These are phyloP conservation scores for Phytophthora crassamura DNA, from an alignment of 352 stramenopile species.

Conservation along the genomic window DNA sequence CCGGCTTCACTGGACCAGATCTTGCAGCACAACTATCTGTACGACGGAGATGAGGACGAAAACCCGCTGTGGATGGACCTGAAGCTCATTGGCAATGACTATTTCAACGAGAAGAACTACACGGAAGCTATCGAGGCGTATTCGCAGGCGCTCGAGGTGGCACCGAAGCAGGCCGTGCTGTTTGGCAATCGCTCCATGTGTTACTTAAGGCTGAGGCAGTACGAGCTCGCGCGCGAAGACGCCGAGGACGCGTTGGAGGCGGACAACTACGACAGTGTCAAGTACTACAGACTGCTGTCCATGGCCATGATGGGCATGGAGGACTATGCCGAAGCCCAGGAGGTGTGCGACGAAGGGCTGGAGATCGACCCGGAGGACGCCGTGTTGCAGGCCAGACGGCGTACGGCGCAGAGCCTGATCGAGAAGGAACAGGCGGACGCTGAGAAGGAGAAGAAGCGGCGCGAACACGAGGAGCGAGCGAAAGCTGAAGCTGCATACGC, in stretches of 20 bases:
- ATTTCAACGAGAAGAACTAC: constrained; percentile 45
- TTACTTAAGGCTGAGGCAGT: constrained; percentile 38
- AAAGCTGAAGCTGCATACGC: constrained; percentile 27
- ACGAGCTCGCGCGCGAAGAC: constrained; percentile 39
- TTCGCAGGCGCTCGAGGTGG: constrained; percentile 33
- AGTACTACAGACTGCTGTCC: constrained; percentile 47
- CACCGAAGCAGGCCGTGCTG: constrained; percentile 38
- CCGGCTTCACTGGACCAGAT: constrained; percentile 31
- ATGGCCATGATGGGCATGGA: constrained; percentile 46
- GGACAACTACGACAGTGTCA: constrained; percentile 36
- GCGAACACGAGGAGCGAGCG: constrained; percentile 27
- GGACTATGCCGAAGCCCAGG: constrained; percentile 39
- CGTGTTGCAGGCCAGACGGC: constrained; percentile 26
- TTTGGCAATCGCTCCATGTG: constrained; percentile 46
- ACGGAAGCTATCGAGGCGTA: constrained; percentile 40
- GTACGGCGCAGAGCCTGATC: constrained; percentile 23
- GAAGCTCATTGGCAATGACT: constrained; percentile 44
- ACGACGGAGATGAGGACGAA: constrained; percentile 28
- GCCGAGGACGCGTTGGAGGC: constrained; percentile 43
- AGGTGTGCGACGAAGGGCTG: constrained; percentile 47
- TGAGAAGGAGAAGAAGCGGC: constrained; percentile 40
- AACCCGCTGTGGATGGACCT: constrained; percentile 35
- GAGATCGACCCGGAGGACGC: constrained; percentile 32
- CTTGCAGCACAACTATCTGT: constrained; percentile 37
- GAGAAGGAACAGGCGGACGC: constrained; percentile 17